phyloP scores from a whole-genome alignment of 148 eudicot species.

The Vaccinium corymbosum region DNA sequence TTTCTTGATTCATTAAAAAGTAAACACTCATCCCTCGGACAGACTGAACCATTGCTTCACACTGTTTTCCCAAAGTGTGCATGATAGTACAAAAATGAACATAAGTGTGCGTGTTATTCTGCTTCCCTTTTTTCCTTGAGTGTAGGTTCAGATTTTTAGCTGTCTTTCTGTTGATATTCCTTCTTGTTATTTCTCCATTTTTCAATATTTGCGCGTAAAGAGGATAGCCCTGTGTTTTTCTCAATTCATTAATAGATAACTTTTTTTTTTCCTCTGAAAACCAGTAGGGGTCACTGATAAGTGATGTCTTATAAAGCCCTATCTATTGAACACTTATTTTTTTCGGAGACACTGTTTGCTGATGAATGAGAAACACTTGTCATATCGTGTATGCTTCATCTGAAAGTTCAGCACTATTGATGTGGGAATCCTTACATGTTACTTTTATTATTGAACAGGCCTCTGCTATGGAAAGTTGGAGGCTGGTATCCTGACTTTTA shows the following conservation, averaged over 20 bases:
- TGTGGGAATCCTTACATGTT: conserved; percentile 8
- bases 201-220: background rate
- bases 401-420: background rate
- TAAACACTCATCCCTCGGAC: background rate
- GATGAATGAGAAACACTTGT: background rate
- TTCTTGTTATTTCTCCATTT: background rate
- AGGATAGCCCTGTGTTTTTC: background rate
- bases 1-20: background rate
- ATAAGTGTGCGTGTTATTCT: background rate
- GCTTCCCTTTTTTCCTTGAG: background rate
- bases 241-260: background rate
- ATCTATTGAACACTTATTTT: background rate
- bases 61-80: background rate
- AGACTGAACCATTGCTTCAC: background rate
- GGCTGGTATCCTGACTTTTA: conserved; percentile 79
- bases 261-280: background rate
- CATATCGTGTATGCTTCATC: background rate
- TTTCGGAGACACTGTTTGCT: background rate
- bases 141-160: background rate
- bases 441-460: conserved; percentile 38
- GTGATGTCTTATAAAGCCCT: background rate
- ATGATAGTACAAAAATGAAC: background rate
- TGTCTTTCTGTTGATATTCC: background rate
- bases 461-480: conserved; percentile 97
- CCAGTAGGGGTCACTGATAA: background rate